phyloP scores from a whole-genome alignment of 2,329 filamentous ascomycete genomes.

The Talaromyces amestolkiae region DNA sequence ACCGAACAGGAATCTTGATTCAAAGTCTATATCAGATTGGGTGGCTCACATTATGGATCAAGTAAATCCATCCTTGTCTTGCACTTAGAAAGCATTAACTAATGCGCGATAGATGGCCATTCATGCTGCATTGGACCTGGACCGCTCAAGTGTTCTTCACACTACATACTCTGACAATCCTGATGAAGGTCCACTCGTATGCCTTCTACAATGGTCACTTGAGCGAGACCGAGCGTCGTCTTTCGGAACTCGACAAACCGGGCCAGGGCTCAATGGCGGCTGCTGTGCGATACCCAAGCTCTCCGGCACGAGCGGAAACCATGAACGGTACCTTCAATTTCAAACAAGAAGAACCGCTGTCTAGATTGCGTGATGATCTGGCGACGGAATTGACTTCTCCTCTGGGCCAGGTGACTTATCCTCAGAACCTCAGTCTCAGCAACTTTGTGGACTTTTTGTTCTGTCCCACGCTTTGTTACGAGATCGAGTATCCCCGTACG shows the following conservation, averaged over 20 bases:
- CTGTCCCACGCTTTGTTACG: constrained; percentile 95
- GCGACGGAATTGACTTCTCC: constrained; percentile 89
- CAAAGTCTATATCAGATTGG: constrained; percentile 77
- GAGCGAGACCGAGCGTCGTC: constrained; percentile 76
- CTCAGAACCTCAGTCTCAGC: constrained; percentile 74
- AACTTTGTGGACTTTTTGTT: constrained; percentile 87
- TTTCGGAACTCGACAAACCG: constrained; percentile 75
- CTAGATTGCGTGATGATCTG: constrained; percentile 76
- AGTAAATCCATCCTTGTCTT: constrained; percentile 40
- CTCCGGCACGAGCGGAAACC: constrained; percentile 35
- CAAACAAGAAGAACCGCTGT: constrained; percentile 54
- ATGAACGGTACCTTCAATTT: constrained; percentile 31
- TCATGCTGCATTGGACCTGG: constrained; percentile 88
- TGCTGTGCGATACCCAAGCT: constrained; percentile 72
- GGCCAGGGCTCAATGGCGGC: constrained; percentile 58
- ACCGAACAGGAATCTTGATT: constrained; percentile 69
- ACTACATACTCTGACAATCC: constrained; percentile 81
- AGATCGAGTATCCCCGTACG: constrained; percentile 89
- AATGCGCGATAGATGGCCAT: constrained; percentile 61
- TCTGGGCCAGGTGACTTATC: constrained; percentile 85
- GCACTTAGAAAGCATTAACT: background rate
- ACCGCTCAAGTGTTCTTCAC: constrained; percentile 94
- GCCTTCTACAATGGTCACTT: constrained; percentile 97
- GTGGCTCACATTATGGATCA: constrained; percentile 82
- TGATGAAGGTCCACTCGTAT: constrained; percentile 99